Conservation (phyloP, 2,329 filamentous ascomycete genomes). For the Bertia moriformis region DNA sequence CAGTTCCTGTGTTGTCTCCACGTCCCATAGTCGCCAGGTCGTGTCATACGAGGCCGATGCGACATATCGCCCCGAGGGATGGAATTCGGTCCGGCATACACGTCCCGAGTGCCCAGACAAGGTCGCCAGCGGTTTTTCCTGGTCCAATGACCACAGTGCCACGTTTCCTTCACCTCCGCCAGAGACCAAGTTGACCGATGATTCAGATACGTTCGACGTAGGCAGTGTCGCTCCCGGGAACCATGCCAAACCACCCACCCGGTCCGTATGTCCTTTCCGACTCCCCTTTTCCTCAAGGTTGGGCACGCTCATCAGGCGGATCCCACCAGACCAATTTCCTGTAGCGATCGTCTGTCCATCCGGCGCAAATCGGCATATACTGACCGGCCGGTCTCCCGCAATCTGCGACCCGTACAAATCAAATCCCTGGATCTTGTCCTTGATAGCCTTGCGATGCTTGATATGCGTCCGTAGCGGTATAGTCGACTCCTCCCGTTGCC, state of each 20-base stretch:
- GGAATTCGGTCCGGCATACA: conserved; percentile 57
- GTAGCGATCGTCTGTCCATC: conserved; percentile 53
- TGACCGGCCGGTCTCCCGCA: conserved; percentile 53
- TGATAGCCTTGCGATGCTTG: conserved; percentile 54
- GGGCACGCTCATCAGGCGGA: conserved; percentile 51
- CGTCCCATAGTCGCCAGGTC: conserved; percentile 64
- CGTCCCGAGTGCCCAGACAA: conserved; percentile 52
- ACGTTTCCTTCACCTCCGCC: conserved; percentile 55
- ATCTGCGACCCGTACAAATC: conserved; percentile 60
- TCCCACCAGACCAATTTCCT: conserved; percentile 56
- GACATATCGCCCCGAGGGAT: conserved; percentile 55
- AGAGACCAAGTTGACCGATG: conserved; percentile 50
- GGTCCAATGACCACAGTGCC: conserved; percentile 52
- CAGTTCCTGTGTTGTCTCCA: conserved; percentile 51
- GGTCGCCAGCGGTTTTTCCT: conserved; percentile 51
- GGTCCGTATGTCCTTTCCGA: conserved; percentile 50
- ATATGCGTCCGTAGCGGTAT: conserved; percentile 57
- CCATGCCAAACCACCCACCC: conserved; percentile 57
- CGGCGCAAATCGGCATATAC: conserved; percentile 55
- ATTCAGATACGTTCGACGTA: conserved; percentile 36
- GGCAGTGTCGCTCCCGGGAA: conserved; percentile 48
- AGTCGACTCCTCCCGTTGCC: conserved; percentile 45
- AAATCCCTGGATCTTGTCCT: conserved; percentile 47
- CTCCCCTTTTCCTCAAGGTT: conserved; percentile 47
- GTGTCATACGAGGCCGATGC: conserved; percentile 63